A percentile compares a stretch with the other conserved stretches of the same genome.
Evolutionary conservation across 257 asterid genomes (phyloP).

Genomic region (Coffea eugenioides): DNA sequence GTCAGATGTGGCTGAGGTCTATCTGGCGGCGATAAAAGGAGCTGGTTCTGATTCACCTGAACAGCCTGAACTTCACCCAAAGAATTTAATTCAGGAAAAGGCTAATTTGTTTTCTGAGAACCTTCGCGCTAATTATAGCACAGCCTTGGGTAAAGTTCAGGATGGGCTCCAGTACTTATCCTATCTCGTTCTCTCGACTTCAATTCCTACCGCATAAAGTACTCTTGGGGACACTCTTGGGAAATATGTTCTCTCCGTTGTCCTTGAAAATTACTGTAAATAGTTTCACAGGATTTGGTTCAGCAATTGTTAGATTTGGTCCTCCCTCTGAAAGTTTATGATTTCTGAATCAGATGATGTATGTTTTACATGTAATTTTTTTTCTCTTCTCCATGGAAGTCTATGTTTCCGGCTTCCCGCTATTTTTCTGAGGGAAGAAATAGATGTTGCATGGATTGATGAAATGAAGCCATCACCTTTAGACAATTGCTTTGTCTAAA

Average conservation of each 20-base stretch:
- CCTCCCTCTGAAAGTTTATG: not conserved
- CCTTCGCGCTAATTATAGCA: slow-evolving; percentile 63
- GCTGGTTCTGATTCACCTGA: slow-evolving; percentile 47
- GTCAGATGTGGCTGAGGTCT: slow-evolving; percentile 86
- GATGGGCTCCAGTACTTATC: slow-evolving; percentile 80
- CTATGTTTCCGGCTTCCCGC: slow-evolving; percentile 28
- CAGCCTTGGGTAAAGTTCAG: slow-evolving; percentile 72
- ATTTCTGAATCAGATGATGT: not conserved
- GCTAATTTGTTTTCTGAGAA: slow-evolving; percentile 48
- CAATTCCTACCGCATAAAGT: slow-evolving; percentile 67
- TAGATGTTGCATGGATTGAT: slow-evolving; percentile 14
- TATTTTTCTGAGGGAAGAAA: slow-evolving; percentile 46
- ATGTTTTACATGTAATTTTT: not conserved
- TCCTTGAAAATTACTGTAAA: slow-evolving; percentile 37
- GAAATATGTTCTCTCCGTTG: slow-evolving; percentile 1
- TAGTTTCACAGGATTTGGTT: slow-evolving; percentile 29
- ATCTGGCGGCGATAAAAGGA: slow-evolving; percentile 58
- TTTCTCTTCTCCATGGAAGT: not conserved
- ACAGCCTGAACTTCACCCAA: slow-evolving; percentile 17
- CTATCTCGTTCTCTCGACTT: slow-evolving; percentile 61
- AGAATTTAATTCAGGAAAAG: slow-evolving; percentile 67
- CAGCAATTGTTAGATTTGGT: not conserved
- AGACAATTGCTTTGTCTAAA: not conserved
- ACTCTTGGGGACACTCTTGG: slow-evolving; percentile 2
- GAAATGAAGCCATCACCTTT: slow-evolving; percentile 17